A percentile compares a stretch with the other conserved stretches of the same genome.
These are phyloP conservation scores for Ophiocordyceps camponoti-saundersi DNA, from an alignment of 2,329 filamentous ascomycete species.

Conservation along the genomic window DNA sequence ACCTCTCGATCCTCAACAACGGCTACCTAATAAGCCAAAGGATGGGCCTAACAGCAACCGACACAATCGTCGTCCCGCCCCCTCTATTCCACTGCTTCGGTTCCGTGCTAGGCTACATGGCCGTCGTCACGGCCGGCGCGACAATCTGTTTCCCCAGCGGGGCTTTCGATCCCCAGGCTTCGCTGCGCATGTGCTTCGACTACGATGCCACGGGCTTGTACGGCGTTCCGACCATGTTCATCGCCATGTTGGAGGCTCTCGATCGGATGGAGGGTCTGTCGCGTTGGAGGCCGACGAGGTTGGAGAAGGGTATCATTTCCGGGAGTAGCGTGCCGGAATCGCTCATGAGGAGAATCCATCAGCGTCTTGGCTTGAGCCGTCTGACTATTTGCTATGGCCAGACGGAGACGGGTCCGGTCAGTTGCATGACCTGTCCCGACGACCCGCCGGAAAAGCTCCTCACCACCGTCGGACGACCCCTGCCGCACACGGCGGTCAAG, in stretches of 20 bases:
- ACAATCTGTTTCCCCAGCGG: constrained; percentile 74
- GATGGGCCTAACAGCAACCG: constrained; percentile 60
- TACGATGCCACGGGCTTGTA: constrained; percentile 51
- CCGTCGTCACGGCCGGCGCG: constrained; percentile 65
- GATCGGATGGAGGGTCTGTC: constrained; percentile 15
- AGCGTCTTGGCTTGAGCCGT: constrained; percentile 57
- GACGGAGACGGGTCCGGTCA: constrained; percentile 73
- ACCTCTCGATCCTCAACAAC: constrained; percentile 84
- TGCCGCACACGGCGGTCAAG: constrained; percentile 67
- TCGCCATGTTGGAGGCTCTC: constrained; percentile 68
- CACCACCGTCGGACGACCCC: constrained; percentile 57
- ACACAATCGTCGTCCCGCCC: constrained; percentile 71
- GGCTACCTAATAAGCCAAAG: constrained; percentile 67
- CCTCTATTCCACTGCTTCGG: constrained; percentile 89
- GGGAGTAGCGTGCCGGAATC: constrained; percentile 72
- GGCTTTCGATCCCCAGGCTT: constrained; percentile 65
- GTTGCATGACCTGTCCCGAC: constrained; percentile 64
- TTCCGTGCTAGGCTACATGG: constrained; percentile 86
- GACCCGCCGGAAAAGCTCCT: constrained; percentile 62
- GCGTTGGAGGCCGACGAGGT: not conserved
- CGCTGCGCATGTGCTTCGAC: constrained; percentile 39
- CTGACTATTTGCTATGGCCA: constrained; percentile 93
- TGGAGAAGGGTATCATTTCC: constrained; percentile 73
- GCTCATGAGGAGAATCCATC: constrained; percentile 63
- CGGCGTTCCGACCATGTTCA: constrained; percentile 89